Base-by-base conservation (phyloP, 257 asterid species). In the Gentiana macrophylla region DNA sequence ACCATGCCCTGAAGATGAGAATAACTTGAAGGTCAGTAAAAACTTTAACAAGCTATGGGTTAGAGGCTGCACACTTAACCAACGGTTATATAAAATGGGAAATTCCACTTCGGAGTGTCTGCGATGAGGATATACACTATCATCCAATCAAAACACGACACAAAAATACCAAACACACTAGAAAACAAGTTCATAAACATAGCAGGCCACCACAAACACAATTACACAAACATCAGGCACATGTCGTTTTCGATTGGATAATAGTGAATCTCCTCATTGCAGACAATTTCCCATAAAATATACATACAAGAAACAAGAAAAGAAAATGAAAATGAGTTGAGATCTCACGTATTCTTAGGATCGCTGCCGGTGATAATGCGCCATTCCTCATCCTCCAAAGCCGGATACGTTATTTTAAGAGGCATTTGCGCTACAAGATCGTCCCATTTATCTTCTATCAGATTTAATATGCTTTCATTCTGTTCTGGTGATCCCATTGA, bases 291-390 rank as follows among this genome's bases (percentile, higher is more conserved):
- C 24, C 24, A 15, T 15, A 15, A 15, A 47, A 35, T 41, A 24
- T 44, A 7, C 11, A 44, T 32, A 47, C 4, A 32, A 32, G n/a
- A 37, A 12, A 34, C 52, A 34, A 13, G 11, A 36, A 41, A 53
- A 2, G 1, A 15, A 15, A 15, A 15, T 15, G 38, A 12, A 37
- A 58, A 34, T 9, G 48, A 32, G 62, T 48, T 24, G 13, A 46
- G 51, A 62, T 8, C 77, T 70, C 60, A 75, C 77, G 77, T 75
- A 68, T 75, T 75, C 61, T 75, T 75, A 53, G 80, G 80, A 65
- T 75, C 80, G 35, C 80, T 68, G 9, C 80, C 80, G 10, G 80
- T 75, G 59, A 64, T 75, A 43, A 75, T 64, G 48, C 75, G 66
- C 77, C 80, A 75, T 52, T 75, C 80, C 47, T 75, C 70, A 2